A percentile compares a stretch with the other conserved stretches of the same genome.
phyloP scores from a whole-genome alignment of 1,139 yeast species.

The Kodamaea plutei region DNA sequence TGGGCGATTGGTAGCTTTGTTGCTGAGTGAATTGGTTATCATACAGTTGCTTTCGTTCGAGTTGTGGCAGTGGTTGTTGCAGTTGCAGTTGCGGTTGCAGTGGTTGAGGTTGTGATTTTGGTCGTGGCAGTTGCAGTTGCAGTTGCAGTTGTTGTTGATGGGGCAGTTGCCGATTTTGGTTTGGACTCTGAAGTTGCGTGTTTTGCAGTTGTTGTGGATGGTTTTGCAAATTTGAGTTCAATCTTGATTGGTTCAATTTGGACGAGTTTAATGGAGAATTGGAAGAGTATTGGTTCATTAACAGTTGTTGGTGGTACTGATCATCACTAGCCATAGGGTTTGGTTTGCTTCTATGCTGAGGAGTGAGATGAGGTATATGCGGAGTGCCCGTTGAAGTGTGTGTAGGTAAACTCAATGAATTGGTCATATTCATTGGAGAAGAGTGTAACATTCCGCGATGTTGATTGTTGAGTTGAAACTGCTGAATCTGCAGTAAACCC shows the following conservation, averaged over 20 bases:
- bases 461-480: slow-evolving; percentile 13
- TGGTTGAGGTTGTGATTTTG: too few relatives aligned
- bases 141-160: slow-evolving; percentile 8
- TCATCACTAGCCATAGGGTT: too few relatives aligned
- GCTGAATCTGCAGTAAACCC: too few relatives aligned
- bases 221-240: slow-evolving; percentile 6
- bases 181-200: slow-evolving; percentile 10
- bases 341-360: too few relatives aligned
- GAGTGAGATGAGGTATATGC: background rate
- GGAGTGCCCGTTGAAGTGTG: background rate
- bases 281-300: too few relatives aligned
- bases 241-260: slow-evolving; percentile 10
- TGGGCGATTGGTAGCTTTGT: slow-evolving; percentile 7
- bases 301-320: too few relatives aligned
- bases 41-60: slow-evolving; percentile 7
- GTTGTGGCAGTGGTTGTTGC: slow-evolving; percentile 9
- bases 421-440: slow-evolving; percentile 1
- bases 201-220: slow-evolving; percentile 7
- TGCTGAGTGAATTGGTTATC: slow-evolving; percentile 9
- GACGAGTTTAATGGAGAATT: too few relatives aligned
- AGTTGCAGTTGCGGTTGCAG: slow-evolving; percentile 5
- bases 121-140: slow-evolving; percentile 4
- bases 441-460: slow-evolving; percentile 4
- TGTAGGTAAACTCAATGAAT: slow-evolving; percentile 1
- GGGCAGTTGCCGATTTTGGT: slow-evolving; percentile 11